Evolutionary conservation across 345 rosid species (phyloP), one percentile per base, ranked within the genome.

Genomic region (Fremontodendron californicum): DNA sequence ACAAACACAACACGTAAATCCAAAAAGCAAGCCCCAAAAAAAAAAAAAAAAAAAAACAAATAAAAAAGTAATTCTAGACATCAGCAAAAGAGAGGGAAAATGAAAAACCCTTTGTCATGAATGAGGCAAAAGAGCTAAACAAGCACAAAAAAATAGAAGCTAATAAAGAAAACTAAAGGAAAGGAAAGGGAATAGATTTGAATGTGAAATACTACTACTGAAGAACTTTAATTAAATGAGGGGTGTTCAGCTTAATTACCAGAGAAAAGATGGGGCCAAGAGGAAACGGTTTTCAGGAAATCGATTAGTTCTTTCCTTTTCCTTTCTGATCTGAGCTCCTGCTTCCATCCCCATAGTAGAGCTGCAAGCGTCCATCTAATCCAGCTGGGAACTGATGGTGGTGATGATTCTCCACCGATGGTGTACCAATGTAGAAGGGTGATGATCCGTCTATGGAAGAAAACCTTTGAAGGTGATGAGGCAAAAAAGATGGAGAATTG

Each of bases 401-500:
- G 82, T 89, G 86, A 57, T 87, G 90, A 77, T 89, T 87, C 83
- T 90, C 99, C 82, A 77, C 84, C 62, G 93, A 84, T 66, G 85
- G 78, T 48, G 94, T 78, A 69, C 92, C 88, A 61, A 91, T 81
- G 78, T 88, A 85, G 90, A 96, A 91, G 72, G 94, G 98, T 82
- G 81, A 86, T 62, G 94, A 55, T 84, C 85, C 91, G 82, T 85
- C 97, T 73, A 84, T 72, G 40, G 87, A 80, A 66, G 92, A 81
- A 82, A 84, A 89, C 96, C 94, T 91, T 88, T 90, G 98, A 74
- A 90, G 81, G 77, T 86, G 87, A 60, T 81, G 86, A 76, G 90
- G 87, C 61, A 89, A 85, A 83, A 92, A 85, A 49, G n/a, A n/a
- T n/a, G 98, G 87, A 78, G 97, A 90, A 96, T 96, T 96, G 99